A percentile compares a stretch with the other conserved stretches of the same genome.
Conservation (phyloP, 768 basidiomycete species). For the Mycena epipterygia region DNA sequence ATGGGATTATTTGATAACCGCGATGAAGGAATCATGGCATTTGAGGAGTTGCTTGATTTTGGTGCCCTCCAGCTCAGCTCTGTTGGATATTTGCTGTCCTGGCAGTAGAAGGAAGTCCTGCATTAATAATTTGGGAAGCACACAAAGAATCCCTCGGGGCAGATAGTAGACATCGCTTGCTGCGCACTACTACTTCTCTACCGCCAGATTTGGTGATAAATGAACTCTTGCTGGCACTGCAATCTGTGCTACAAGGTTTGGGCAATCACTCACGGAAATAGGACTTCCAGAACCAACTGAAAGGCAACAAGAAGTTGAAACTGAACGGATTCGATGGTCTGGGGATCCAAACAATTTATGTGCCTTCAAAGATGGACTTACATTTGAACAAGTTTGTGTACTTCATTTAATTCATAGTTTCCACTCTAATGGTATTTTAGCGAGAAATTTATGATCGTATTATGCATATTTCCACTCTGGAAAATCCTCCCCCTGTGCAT, state of each 20-base stretch:
- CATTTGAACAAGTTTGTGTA: not conserved
- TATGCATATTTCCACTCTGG: not conserved
- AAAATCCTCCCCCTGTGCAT: not conserved
- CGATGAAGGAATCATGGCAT: slow-evolving; percentile 4
- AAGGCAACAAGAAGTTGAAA: not conserved
- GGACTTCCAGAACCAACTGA: slow-evolving; percentile 6
- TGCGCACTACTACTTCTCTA: not conserved
- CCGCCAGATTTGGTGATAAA: not conserved
- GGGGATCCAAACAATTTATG: slow-evolving; percentile 9
- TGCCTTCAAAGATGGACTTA: not conserved
- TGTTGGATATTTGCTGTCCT: slow-evolving; percentile 3
- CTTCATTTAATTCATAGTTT: not conserved
- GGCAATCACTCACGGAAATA: not conserved
- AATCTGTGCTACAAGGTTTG: not conserved
- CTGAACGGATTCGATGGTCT: not conserved
- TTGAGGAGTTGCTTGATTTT: slow-evolving; percentile 6
- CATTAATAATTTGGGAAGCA: not conserved
- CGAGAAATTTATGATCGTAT: not conserved
- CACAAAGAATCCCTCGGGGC: not conserved
- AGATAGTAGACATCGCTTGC: slow-evolving; percentile 3
- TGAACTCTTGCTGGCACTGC: not conserved
- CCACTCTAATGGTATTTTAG: not conserved
- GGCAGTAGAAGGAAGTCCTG: slow-evolving; percentile 9
- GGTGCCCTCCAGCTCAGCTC: slow-evolving; percentile 4
- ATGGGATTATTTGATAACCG: slow-evolving; percentile 12